Evolutionary conservation across 2,329 filamentous ascomycete species (phyloP), one percentile per base, ranked within the genome.

Genomic region (Aureobasidium pullulans): DNA sequence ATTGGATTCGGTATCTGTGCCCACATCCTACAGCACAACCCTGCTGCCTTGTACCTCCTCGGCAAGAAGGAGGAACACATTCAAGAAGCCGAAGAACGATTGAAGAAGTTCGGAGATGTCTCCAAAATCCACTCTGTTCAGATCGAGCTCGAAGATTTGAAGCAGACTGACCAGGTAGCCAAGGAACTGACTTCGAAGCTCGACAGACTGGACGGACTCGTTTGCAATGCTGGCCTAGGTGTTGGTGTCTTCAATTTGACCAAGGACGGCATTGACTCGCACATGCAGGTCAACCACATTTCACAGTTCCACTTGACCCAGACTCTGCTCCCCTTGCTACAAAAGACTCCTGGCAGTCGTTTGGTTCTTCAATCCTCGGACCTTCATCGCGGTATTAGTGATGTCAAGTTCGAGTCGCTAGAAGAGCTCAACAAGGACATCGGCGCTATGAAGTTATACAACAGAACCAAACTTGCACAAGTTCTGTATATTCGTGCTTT

Each of bases 1-100:
- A 79, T 80, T 34, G 78, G 78, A 15, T 81, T 75, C 61, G 78
- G 78, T 28, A 81, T 81, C 47, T 72, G 75, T 31, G 77, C 79
- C 7, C 79, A 82, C 62, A 68, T 81, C n/a, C 73, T 81, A 3
- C 75, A 81, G 64, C 77, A 80, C 66, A 77, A 76, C 47, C 70
- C 75, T 1, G 67, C 69, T 4, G 77, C 74, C 60, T 73, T 81
- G 48, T 78, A 78, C 61, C 70, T 81, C 3, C 71, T 81, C 4
- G 76, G 76, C 16, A 77, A 76, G 61, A 79, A 80, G 48, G 75
- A 77, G 63, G 69, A 79, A 23, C 77, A 80, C 65, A 72, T 76
- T n/a, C 65, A 71, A 16, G 73, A 78, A 60, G 77, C 77, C 0
- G 66, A 75, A 46, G 68, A 76, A 54, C 71, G 70, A 3, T 69